A percentile compares a stretch with the other conserved stretches of the same genome.
phyloP scores from a whole-genome alignment of 495 filamentous ascomycete genomes.

The Trichodelitschia bisporula region DNA sequence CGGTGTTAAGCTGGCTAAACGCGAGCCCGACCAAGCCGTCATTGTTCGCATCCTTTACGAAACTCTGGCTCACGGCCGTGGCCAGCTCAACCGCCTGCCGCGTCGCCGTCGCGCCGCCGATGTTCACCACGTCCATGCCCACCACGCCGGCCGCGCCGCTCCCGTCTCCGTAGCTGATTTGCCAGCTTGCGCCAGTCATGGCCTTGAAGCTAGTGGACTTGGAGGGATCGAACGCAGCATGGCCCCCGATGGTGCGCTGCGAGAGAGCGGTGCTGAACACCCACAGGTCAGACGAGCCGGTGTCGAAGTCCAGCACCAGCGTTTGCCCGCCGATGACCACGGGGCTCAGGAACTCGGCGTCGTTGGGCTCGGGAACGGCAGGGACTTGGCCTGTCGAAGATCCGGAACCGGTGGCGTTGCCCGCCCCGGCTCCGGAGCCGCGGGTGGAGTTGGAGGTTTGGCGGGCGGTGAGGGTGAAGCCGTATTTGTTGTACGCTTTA shows the following conservation, averaged over 20 bases:
- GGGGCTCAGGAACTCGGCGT: constrained; percentile 44
- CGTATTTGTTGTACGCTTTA: too few relatives aligned
- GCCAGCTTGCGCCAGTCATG: constrained; percentile 26
- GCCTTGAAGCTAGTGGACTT: constrained; percentile 29
- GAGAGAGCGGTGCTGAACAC: constrained; percentile 46
- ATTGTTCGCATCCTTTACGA: constrained; percentile 31
- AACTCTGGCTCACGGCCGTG: constrained; percentile 32
- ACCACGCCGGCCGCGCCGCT: constrained; percentile 40
- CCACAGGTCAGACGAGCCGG: constrained; percentile 70
- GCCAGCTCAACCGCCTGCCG: constrained; percentile 51
- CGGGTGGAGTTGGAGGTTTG: too few relatives aligned
- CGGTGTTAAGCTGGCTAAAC: constrained; percentile 48
- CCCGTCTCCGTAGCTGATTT: constrained; percentile 52
- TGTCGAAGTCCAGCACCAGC: constrained; percentile 58
- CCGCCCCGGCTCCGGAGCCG: too few relatives aligned
- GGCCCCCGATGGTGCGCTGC: constrained; percentile 18
- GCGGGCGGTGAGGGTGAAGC: too few relatives aligned
- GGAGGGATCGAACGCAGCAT: constrained; percentile 34
- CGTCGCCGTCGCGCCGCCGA: constrained; percentile 44
- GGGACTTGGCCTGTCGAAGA: constrained; percentile 37
- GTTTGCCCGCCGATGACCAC: constrained; percentile 51
- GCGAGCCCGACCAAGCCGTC: constrained; percentile 62
- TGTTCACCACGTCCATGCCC: constrained; percentile 45
- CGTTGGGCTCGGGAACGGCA: constrained; percentile 33
- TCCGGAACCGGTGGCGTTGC: too few relatives aligned